Evolutionary conservation across 2,329 filamentous ascomycete species (phyloP).

Genomic region (Thielaviopsis ethacetica): DNA sequence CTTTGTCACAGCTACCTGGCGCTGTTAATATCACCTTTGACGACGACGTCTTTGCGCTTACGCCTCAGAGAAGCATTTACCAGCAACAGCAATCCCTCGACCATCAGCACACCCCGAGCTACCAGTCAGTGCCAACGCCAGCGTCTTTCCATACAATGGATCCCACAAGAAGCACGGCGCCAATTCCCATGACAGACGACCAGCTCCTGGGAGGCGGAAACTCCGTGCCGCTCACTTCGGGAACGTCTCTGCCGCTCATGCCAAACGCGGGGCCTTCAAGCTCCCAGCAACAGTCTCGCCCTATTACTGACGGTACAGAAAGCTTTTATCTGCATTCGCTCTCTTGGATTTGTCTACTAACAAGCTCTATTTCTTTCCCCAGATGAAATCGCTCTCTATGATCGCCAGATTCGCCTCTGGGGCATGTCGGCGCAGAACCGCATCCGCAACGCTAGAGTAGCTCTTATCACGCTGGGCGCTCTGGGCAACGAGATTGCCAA

Average conservation of each 20-base stretch:
- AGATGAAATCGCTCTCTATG: conserved; percentile 96
- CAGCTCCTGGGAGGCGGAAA: not conserved
- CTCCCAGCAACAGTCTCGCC: not conserved
- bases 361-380: not conserved
- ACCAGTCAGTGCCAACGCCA: no score
- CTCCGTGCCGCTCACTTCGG: not conserved
- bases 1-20: no score
- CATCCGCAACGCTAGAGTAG: conserved; percentile 75
- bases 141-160: not conserved
- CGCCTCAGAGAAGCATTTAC: no score
- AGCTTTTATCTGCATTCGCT: not conserved
- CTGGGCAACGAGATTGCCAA: conserved; percentile 92
- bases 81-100: no score
- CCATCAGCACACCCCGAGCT: no score
- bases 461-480: conserved; percentile 75
- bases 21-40: no score
- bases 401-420: conserved; percentile 94
- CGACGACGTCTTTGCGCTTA: no score
- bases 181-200: not conserved
- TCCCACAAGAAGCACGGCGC: not conserved
- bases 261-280: not conserved
- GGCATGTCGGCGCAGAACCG: conserved; percentile 88
- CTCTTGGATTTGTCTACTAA: not conserved
- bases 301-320: conserved; percentile 4
- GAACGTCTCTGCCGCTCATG: not conserved